Conservation (phyloP, 331 rosid species). For the Pyracantha coccinea region DNA sequence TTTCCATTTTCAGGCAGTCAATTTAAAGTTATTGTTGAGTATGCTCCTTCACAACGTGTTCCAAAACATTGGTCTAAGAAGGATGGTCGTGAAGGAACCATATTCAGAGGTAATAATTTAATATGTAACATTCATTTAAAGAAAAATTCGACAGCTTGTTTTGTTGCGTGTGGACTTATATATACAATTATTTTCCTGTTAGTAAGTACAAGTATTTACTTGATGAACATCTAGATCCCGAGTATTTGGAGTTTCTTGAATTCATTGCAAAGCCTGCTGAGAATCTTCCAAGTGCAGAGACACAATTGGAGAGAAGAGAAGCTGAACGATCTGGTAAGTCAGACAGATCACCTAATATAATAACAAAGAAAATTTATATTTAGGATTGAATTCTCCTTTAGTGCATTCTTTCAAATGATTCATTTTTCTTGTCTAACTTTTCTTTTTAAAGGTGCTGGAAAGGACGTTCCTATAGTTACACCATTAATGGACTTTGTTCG, state of each 20-base stretch:
- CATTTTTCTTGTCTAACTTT: conserved; percentile 1
- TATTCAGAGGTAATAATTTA: conserved; percentile 48
- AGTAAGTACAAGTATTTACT: conserved; percentile 32
- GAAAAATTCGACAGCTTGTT: background rate
- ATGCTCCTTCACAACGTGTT: conserved; percentile 81
- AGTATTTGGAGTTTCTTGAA: conserved; percentile 79
- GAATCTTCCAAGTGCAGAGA: conserved; percentile 93
- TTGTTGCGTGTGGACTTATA: conserved; percentile 14
- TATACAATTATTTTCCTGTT: conserved; percentile 20
- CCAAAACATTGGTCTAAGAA: conserved; percentile 44
- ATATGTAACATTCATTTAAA: background rate
- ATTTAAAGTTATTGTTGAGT: conserved; percentile 64
- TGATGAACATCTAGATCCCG: conserved; percentile 65
- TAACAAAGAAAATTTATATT: background rate
- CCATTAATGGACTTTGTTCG: conserved; percentile 90
- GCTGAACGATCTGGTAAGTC: conserved; percentile 80
- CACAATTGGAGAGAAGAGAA: conserved; percentile 89
- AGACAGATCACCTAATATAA: conserved; percentile 15
- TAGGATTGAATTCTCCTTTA: background rate
- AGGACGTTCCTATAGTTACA: conserved; percentile 63
- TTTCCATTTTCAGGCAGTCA: conserved; percentile 48
- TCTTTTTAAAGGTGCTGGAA: conserved; percentile 48
- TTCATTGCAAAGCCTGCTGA: conserved; percentile 69
- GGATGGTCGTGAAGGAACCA: conserved; percentile 87
- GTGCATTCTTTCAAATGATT: background rate